Evolutionary conservation across 225 moss, liverwort and hornwort genomes (phyloP).

Genomic region (Straminergon stramineum): DNA sequence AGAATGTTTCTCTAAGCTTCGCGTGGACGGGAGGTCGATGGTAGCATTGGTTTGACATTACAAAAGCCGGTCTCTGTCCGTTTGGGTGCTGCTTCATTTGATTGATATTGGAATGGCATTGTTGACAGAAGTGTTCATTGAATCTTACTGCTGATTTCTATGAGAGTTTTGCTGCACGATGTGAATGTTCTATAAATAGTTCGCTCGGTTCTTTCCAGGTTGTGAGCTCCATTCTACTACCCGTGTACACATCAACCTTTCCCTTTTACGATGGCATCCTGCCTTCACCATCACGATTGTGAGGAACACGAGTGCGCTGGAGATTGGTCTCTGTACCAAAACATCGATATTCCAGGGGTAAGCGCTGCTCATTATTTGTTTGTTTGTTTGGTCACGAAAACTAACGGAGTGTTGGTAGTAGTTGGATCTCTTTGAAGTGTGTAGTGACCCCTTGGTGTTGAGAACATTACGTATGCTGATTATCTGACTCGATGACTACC

Average conservation of each 20-base stretch:
- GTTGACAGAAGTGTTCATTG: neutral
- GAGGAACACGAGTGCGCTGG: constrained; percentile 85
- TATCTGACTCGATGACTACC: neutral
- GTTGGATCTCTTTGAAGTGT: neutral
- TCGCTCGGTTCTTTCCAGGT: neutral
- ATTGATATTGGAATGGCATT: neutral
- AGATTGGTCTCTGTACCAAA: constrained; percentile 80
- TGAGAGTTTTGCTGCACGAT: neutral
- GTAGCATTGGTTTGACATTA: neutral
- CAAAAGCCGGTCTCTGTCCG: neutral
- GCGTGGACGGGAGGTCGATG: neutral
- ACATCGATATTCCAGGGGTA: constrained; percentile 67
- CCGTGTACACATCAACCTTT: neutral
- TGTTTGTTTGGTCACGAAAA: neutral
- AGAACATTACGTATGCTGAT: neutral
- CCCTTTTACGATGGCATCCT: constrained; percentile 30
- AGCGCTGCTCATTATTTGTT: neutral
- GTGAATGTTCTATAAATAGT: neutral
- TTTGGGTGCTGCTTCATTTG: neutral
- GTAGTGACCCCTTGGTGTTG: neutral
- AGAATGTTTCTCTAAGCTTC: neutral
- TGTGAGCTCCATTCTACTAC: neutral
- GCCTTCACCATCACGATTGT: constrained; percentile 82
- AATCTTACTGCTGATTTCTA: neutral
- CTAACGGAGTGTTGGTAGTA: neutral